A percentile compares a stretch with the other conserved stretches of the same genome.
Conservation (phyloP, 129 eudicot species). For the Lonicera japonica region DNA sequence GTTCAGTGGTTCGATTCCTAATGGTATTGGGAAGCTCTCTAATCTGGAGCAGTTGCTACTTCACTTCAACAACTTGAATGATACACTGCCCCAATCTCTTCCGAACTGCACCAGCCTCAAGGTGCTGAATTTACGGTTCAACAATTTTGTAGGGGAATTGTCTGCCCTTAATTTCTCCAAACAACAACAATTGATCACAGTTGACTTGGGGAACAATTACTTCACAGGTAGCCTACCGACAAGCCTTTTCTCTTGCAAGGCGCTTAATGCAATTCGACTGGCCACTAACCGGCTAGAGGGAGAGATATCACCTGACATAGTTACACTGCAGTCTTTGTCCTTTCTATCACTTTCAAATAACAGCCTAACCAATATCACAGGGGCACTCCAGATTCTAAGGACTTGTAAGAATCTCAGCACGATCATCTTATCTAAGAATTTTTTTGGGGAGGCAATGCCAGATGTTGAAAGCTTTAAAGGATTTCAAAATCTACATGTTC, state of each 20-base stretch:
- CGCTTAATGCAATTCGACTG: slow-evolving; percentile 47
- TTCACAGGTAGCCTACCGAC: slow-evolving; percentile 44
- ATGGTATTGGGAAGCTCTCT: slow-evolving; percentile 38
- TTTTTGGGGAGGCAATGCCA: slow-evolving; percentile 43
- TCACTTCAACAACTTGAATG: slow-evolving; percentile 46
- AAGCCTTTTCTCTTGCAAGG: slow-evolving; percentile 46
- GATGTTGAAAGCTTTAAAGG: slow-evolving; percentile 20
- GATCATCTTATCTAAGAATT: slow-evolving; percentile 47
- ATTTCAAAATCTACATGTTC: slow-evolving; percentile 39
- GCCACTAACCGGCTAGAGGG: slow-evolving; percentile 41
- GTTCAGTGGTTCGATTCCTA: slow-evolving; percentile 55
- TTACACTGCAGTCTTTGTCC: slow-evolving; percentile 32
- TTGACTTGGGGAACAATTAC: slow-evolving; percentile 64
- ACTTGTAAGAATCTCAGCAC: slow-evolving; percentile 40
- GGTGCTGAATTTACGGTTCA: slow-evolving; percentile 49
- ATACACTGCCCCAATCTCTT: slow-evolving; percentile 49
- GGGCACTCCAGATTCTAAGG: slow-evolving; percentile 36
- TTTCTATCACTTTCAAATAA: slow-evolving; percentile 65
- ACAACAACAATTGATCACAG: slow-evolving; percentile 27
- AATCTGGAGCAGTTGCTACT: slow-evolving; percentile 53
- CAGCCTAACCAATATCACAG: slow-evolving; percentile 42
- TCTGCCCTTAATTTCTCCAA: slow-evolving; percentile 56
- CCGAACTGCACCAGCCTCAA: slow-evolving; percentile 46
- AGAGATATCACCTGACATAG: slow-evolving; percentile 30
- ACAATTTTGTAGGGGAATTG: slow-evolving; percentile 38